phyloP scores from a whole-genome alignment of 1,284 basidiomycete genomes.

The Fomes fomentarius region DNA sequence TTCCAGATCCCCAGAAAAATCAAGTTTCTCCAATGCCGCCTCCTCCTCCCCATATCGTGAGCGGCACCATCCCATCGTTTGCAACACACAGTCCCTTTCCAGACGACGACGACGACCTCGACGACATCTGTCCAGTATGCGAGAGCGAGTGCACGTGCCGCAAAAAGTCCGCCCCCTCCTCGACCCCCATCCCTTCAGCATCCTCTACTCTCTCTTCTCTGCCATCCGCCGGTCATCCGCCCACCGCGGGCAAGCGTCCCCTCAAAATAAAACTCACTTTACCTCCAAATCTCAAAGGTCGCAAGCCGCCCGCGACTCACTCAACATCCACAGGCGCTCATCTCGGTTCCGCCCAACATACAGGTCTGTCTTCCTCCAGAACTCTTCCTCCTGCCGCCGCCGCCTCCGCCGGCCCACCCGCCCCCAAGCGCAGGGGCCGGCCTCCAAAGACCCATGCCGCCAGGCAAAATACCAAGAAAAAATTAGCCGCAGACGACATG shows the following conservation, averaged over 20 bases:
- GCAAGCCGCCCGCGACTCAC: conserved; percentile 24
- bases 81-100: conserved; percentile 17
- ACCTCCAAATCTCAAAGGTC: conserved; percentile 46
- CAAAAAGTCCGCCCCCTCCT: conserved; percentile 38
- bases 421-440: conserved; percentile 55
- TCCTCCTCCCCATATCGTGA: conserved; percentile 70
- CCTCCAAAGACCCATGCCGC: conserved; percentile 49
- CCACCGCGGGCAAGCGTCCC: conserved; percentile 29
- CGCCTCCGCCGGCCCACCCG: conserved; percentile 27
- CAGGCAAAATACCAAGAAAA: conserved; percentile 23
- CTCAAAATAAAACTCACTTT: conserved; percentile 80
- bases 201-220: conserved; percentile 30
- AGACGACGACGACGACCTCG: conserved; percentile 75
- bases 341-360: conserved; percentile 13
- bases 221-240: conserved; percentile 27
- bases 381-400: conserved; percentile 21
- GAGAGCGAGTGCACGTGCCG: conserved; percentile 81
- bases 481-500: conserved; percentile 21
- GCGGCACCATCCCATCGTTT: conserved; percentile 32
- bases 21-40: conserved; percentile 64
- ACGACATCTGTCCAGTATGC: conserved; percentile 85
- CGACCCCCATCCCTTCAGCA: conserved; percentile 30
- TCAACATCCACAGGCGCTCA: conserved; percentile 11
- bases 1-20: conserved; percentile 57
- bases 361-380: conserved; percentile 17